These are phyloP conservation scores for Trichoderma sp. DNA, from an alignment of 2,329 filamentous ascomycete species.

Conservation along the genomic window DNA sequence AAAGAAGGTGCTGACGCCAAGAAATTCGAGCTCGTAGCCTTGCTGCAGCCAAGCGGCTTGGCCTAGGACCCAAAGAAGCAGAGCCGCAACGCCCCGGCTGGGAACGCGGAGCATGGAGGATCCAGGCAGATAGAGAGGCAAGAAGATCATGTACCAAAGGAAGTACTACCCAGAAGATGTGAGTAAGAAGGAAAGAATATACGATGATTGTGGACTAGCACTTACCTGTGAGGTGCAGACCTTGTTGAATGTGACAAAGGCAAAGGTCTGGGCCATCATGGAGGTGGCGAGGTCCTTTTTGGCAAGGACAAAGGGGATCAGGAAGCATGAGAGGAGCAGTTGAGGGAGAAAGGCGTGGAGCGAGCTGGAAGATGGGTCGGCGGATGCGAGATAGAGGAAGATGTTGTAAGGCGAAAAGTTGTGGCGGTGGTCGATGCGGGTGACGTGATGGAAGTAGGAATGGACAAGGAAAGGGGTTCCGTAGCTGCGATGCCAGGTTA, in stretches of 20 bases:
- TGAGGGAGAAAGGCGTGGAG: conserved; percentile 81
- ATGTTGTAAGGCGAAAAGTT: conserved; percentile 98
- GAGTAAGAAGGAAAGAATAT: neutral
- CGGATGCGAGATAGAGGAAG: conserved; percentile 82
- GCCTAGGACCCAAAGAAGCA: conserved; percentile 71
- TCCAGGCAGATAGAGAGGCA: conserved; percentile 84
- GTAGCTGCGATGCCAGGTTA: conserved; percentile 56
- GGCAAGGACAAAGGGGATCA: conserved; percentile 74
- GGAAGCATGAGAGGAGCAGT: conserved; percentile 73
- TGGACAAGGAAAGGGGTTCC: conserved; percentile 80
- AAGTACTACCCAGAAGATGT: conserved; percentile 69
- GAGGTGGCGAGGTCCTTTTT: conserved; percentile 79
- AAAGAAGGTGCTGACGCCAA: conserved; percentile 80
- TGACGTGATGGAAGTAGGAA: conserved; percentile 91
- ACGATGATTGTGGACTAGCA: neutral
- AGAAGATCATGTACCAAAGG: conserved; percentile 93
- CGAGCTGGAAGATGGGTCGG: conserved; percentile 47
- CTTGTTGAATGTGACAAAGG: conserved; percentile 98
- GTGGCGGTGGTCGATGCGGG: conserved; percentile 91
- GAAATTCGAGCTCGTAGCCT: conserved; percentile 74
- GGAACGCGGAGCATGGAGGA: conserved; percentile 70
- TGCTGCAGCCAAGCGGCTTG: conserved; percentile 78
- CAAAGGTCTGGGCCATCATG: conserved; percentile 94
- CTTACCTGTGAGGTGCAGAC: conserved; percentile 94
- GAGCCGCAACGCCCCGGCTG: conserved; percentile 63